Evolutionary conservation across 768 basidiomycete genomes (phyloP).

Genomic region (Kwoniella sp.): DNA sequence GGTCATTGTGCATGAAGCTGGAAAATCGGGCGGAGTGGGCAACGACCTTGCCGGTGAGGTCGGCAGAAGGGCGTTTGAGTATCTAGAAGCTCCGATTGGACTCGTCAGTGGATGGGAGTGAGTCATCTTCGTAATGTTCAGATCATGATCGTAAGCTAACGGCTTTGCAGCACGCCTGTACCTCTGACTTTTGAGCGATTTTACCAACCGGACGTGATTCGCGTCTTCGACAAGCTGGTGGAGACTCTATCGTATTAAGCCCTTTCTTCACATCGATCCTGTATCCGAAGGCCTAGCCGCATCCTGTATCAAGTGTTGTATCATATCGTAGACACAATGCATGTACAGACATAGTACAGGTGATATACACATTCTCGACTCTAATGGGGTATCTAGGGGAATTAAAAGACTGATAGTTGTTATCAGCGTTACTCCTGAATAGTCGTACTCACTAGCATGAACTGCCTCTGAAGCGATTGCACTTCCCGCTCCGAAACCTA

Average conservation of each 20-base stretch:
- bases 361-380: background rate
- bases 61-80: conserved; percentile 83
- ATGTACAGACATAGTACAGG: conserved; percentile 22
- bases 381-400: background rate
- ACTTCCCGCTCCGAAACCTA: conserved; percentile 39
- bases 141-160: conserved; percentile 8
- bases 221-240: conserved; percentile 78
- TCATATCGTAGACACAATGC: conserved; percentile 10
- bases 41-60: conserved; percentile 90
- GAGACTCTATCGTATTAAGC: conserved; percentile 69
- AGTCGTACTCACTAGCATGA: conserved; percentile 21
- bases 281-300: too few relatives aligned
- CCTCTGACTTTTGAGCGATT: conserved; percentile 89
- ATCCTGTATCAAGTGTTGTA: conserved; percentile 1
- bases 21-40: conserved; percentile 81
- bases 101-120: conserved; percentile 92
- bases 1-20: conserved; percentile 89
- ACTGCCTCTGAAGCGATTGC: conserved; percentile 30
- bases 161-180: conserved; percentile 68
- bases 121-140: conserved; percentile 57
- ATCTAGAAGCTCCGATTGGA: conserved; percentile 81
- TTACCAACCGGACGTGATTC: conserved; percentile 81
- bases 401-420: conserved; percentile 11
- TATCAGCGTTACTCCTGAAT: background rate
- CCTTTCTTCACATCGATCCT: too few relatives aligned